Percentiles rank a stretch among this genome's conserved stretches.
phyloP scores from a whole-genome alignment of 768 basidiomycete species.

The Lentinus tigrinus region DNA sequence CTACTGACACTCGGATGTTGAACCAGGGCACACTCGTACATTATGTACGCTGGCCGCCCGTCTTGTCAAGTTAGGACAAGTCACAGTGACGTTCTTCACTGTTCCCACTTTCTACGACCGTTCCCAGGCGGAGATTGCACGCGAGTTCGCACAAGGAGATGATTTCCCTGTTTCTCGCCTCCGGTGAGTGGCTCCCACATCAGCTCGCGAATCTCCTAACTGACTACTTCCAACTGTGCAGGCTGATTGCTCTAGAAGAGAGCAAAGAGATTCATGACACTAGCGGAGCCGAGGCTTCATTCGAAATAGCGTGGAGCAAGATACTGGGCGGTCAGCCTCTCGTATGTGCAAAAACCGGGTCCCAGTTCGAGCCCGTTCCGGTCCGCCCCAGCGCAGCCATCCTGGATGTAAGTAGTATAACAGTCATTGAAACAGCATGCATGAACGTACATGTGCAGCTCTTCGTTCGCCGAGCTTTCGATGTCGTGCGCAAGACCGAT shows the following conservation, averaged over 20 bases:
- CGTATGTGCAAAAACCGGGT: too few relatives aligned
- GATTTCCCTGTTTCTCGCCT: neutral
- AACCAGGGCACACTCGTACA: slow-evolving; percentile 3
- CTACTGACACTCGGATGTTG: too few relatives aligned
- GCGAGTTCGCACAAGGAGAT: neutral
- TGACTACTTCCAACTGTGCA: neutral
- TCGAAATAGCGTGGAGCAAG: too few relatives aligned
- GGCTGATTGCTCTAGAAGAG: neutral
- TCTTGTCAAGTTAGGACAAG: neutral
- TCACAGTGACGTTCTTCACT: slow-evolving; percentile 2
- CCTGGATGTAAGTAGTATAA: too few relatives aligned
- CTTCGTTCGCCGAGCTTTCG: neutral
- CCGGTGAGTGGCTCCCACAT: neutral
- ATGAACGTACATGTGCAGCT: too few relatives aligned
- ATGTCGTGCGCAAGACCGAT: neutral
- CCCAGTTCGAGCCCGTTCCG: too few relatives aligned
- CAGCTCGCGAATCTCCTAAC: too few relatives aligned
- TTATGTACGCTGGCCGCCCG: slow-evolving; percentile 3
- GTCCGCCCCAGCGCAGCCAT: too few relatives aligned
- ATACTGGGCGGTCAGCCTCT: too few relatives aligned
- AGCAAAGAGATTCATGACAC: slow-evolving; percentile 6
- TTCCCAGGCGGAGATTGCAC: neutral
- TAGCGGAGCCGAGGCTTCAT: too few relatives aligned
- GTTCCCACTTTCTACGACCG: neutral
- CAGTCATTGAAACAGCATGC: too few relatives aligned